Percentiles rank a stretch among this genome's conserved stretches.
Conservation (phyloP, 148 eudicot species). For the Cornus controversa region DNA sequence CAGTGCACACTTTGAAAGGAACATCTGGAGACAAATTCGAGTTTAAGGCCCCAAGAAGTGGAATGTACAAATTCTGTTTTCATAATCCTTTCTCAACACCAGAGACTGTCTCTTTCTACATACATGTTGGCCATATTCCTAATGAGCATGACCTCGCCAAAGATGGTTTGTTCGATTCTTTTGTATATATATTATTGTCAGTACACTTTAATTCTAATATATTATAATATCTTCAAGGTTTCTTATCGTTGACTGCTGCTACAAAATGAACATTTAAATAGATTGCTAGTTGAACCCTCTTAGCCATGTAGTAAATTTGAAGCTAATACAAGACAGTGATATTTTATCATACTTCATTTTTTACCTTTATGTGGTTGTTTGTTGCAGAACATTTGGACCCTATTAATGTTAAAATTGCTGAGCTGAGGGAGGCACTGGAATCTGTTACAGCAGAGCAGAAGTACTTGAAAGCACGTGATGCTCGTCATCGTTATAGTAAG, state of each 20-base stretch:
- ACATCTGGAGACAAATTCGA: slow-evolving; percentile 91
- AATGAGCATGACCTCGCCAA: slow-evolving; percentile 82
- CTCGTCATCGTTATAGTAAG: slow-evolving; percentile 94
- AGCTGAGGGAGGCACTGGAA: slow-evolving; percentile 87
- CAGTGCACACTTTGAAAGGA: slow-evolving; percentile 66
- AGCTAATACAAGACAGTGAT: not conserved
- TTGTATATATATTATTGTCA: not conserved
- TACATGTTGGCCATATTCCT: slow-evolving; percentile 92
- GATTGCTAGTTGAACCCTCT: not conserved
- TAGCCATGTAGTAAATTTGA: not conserved
- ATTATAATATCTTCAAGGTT: not conserved
- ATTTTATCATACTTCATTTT: not conserved
- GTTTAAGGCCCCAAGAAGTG: slow-evolving; percentile 78
- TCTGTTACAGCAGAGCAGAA: slow-evolving; percentile 79
- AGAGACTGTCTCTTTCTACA: slow-evolving; percentile 88
- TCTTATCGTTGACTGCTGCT: not conserved
- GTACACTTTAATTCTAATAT: not conserved
- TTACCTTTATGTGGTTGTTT: not conserved
- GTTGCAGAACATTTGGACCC: slow-evolving; percentile 95
- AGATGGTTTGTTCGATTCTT: slow-evolving; percentile 63
- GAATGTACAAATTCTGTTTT: slow-evolving; percentile 92
- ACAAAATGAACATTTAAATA: not conserved
- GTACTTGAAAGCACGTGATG: slow-evolving; percentile 85
- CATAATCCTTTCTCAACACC: slow-evolving; percentile 74
- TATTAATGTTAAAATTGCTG: slow-evolving; percentile 86